A percentile compares a stretch with the other conserved stretches of the same genome.
phyloP scores from a whole-genome alignment of 129 eudicot genomes.

The Flaveria trinervia region DNA sequence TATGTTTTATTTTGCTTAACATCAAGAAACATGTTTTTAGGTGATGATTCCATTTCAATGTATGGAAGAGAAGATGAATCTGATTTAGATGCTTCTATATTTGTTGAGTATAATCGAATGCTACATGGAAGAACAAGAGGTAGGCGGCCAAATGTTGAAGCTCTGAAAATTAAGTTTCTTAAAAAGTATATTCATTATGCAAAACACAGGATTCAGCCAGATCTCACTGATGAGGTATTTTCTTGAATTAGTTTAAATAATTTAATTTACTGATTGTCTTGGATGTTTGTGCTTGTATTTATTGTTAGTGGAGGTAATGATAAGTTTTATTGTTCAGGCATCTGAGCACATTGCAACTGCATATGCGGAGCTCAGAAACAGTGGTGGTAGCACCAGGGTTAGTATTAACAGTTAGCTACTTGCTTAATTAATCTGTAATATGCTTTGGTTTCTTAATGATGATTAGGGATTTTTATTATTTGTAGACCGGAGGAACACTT shows the following conservation, averaged over 20 bases:
- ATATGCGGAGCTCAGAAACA: slow-evolving; percentile 96
- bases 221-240: slow-evolving; percentile 91
- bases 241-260: not conserved
- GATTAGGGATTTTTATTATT: slow-evolving; percentile 5
- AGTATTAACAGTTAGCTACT: slow-evolving; percentile 21
- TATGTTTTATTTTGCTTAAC: slow-evolving; percentile 20
- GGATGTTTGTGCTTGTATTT: not conserved
- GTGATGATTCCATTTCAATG: slow-evolving; percentile 58
- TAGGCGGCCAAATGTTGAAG: slow-evolving; percentile 63
- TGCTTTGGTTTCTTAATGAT: slow-evolving; percentile 1
- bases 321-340: slow-evolving; percentile 55
- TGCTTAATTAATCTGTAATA: not conserved
- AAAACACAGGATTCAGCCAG: slow-evolving; percentile 89
- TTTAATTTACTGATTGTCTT: not conserved
- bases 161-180: slow-evolving; percentile 88
- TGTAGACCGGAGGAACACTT: slow-evolving; percentile 89
- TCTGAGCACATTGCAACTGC: slow-evolving; percentile 94
- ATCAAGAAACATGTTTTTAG: slow-evolving; percentile 39
- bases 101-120: slow-evolving; percentile 84
- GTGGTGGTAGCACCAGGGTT: slow-evolving; percentile 75
- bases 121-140: slow-evolving; percentile 71
- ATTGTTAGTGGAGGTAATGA: slow-evolving; percentile 20
- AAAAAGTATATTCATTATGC: slow-evolving; percentile 97
- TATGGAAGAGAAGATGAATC: slow-evolving; percentile 74
- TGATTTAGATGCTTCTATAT: slow-evolving; percentile 64